Evolutionary conservation across 140 eudicot genomes (phyloP).

Genomic region (Anethum foeniculum): DNA sequence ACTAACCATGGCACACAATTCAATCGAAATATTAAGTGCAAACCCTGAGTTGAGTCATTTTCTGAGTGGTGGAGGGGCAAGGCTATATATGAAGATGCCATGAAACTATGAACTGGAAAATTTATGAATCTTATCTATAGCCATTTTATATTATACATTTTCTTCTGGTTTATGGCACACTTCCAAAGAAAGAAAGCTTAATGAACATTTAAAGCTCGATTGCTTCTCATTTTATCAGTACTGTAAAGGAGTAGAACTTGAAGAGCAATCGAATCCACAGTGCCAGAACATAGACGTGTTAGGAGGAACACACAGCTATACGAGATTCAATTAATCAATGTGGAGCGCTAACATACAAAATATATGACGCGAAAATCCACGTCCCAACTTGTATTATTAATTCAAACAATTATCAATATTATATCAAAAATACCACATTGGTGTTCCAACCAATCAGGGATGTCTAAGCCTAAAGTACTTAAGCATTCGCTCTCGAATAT

Average conservation of each 20-base stretch:
- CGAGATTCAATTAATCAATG: too few species aligned
- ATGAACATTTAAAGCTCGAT: neutral
- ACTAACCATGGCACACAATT: conserved; percentile 2
- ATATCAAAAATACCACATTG: too few species aligned
- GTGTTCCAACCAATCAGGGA: too few species aligned
- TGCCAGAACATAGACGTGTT: neutral
- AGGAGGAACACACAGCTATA: neutral
- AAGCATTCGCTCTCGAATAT: too few species aligned
- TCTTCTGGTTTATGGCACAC: neutral
- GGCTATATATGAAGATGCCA: neutral
- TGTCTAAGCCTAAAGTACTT: too few species aligned
- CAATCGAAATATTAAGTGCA: conserved; percentile 7
- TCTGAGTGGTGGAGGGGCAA: neutral
- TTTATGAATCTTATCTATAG: neutral
- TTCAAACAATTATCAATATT: too few species aligned
- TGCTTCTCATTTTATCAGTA: neutral
- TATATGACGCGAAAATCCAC: too few species aligned
- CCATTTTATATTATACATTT: neutral
- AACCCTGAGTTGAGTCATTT: neutral
- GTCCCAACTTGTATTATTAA: too few species aligned
- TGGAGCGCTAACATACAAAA: too few species aligned
- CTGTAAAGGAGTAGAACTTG: neutral
- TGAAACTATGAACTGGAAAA: neutral
- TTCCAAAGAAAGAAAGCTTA: neutral
- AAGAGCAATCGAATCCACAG: neutral